Conservation (phyloP, 2,329 filamentous ascomycete species). For the Talaromyces sp. region DNA sequence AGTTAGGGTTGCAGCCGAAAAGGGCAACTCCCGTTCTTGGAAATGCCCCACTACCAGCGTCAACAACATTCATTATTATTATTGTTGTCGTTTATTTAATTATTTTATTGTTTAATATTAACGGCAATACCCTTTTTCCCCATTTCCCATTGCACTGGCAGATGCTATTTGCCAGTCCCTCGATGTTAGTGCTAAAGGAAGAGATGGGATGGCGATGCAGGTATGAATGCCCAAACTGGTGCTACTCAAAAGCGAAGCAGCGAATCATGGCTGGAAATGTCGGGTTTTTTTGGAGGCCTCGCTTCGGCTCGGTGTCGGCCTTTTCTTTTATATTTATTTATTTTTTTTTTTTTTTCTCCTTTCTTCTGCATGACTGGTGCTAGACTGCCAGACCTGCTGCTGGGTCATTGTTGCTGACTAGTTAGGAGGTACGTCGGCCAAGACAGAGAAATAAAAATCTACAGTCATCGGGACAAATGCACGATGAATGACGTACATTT, state of each 20-base stretch:
- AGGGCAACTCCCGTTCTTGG: constrained; percentile 6
- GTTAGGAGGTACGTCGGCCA: too few species aligned
- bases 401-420: too few species aligned
- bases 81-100: neutral
- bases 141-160: neutral
- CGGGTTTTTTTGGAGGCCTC: neutral
- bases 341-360: constrained; percentile 16
- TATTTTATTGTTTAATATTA: neutral
- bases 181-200: neutral
- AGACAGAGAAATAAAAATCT: neutral
- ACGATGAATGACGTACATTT: neutral
- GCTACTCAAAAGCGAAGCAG: constrained; percentile 20
- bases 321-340: too few species aligned
- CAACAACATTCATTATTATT: neutral
- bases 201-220: constrained; percentile 18
- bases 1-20: constrained; percentile 9
- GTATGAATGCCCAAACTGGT: constrained; percentile 39
- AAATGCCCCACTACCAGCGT: neutral
- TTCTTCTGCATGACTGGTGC: constrained; percentile 5
- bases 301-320: neutral
- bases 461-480: neutral
- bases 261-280: constrained; percentile 23
- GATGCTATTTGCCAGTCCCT: neutral
- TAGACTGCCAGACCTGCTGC: too few species aligned
- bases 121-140: neutral